A percentile compares a stretch with the other conserved stretches of the same genome.
Conservation (phyloP, 1,284 basidiomycete genomes). For the Ustilago vetiveriae region DNA sequence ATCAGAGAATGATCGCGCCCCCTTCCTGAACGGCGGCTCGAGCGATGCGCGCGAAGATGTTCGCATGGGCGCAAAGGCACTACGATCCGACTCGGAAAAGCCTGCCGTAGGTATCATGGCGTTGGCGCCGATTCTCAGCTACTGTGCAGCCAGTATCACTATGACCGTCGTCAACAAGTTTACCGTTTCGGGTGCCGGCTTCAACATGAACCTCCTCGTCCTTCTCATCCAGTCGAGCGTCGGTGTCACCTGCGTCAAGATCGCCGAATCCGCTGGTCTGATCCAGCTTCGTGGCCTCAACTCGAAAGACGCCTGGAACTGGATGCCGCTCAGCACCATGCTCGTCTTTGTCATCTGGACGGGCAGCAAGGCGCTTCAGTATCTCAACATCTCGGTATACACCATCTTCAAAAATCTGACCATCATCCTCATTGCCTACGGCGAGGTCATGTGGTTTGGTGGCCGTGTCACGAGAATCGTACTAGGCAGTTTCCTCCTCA, state of each 20-base stretch:
- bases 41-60: slow-evolving; percentile 35
- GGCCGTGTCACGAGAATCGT: slow-evolving; percentile 88
- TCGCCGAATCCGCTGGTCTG: slow-evolving; percentile 80
- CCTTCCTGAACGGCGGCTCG: slow-evolving; percentile 36
- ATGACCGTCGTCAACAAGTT: slow-evolving; percentile 99
- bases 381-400: slow-evolving; percentile 68
- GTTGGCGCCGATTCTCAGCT: slow-evolving; percentile 84
- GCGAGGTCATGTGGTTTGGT: slow-evolving; percentile 96
- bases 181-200: slow-evolving; percentile 90
- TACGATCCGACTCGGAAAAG: slow-evolving; percentile 27
- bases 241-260: slow-evolving; percentile 80
- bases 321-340: slow-evolving; percentile 93
- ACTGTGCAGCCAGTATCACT: slow-evolving; percentile 91
- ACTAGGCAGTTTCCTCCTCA: slow-evolving; percentile 87
- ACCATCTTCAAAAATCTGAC: slow-evolving; percentile 99
- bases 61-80: slow-evolving; percentile 44
- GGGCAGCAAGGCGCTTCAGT: slow-evolving; percentile 87
- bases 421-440: slow-evolving; percentile 98
- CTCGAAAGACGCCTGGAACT: slow-evolving; percentile 83
- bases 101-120: slow-evolving; percentile 46
- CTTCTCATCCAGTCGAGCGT: slow-evolving; percentile 84
- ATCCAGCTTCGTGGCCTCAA: slow-evolving; percentile 91
- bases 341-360: slow-evolving; percentile 97
- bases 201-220: slow-evolving; percentile 96
- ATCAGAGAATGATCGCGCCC: slow-evolving; percentile 43